These are phyloP conservation scores for Vararia minispora DNA, from an alignment of 768 basidiomycete species.

Conservation along the genomic window DNA sequence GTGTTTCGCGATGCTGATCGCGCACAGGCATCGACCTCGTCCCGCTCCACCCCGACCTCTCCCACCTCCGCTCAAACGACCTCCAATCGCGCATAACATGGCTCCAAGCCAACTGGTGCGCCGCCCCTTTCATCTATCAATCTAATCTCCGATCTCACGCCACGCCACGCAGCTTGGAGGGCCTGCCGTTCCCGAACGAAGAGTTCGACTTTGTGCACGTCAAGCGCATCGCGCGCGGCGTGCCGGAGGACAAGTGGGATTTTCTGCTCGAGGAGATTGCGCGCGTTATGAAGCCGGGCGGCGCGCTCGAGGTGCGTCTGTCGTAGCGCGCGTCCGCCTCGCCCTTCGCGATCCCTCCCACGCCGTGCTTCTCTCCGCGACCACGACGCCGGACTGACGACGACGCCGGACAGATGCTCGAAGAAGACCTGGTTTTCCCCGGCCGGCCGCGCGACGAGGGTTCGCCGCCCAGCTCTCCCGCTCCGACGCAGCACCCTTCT, in stretches of 20 bases:
- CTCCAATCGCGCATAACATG: slow-evolving; percentile 54
- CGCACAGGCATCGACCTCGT: slow-evolving; percentile 55
- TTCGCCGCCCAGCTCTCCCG: slow-evolving; percentile 5
- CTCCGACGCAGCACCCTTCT: slow-evolving; percentile 7
- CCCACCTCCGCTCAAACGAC: slow-evolving; percentile 43
- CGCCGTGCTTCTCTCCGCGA: too few relatives aligned
- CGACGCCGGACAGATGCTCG: slow-evolving; percentile 40
- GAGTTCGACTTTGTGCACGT: slow-evolving; percentile 77
- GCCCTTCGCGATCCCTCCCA: not conserved
- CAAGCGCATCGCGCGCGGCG: slow-evolving; percentile 60
- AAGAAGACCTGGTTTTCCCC: slow-evolving; percentile 68
- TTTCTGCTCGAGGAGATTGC: slow-evolving; percentile 53
- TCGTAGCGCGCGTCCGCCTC: slow-evolving; percentile 1
- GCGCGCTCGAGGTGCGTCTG: slow-evolving; percentile 48
- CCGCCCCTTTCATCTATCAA: slow-evolving; percentile 8
- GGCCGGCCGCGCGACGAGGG: slow-evolving; percentile 31
- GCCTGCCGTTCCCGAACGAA: slow-evolving; percentile 56
- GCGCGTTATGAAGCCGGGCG: slow-evolving; percentile 65
- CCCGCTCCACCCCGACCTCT: slow-evolving; percentile 60
- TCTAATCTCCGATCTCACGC: slow-evolving; percentile 4
- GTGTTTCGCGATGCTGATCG: not conserved
- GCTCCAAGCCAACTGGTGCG: slow-evolving; percentile 67
- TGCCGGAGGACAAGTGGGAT: slow-evolving; percentile 77
- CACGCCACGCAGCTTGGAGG: slow-evolving; percentile 38
- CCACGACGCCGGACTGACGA: too few relatives aligned